Base-by-base conservation (phyloP, 768 basidiomycete genomes). In the Collybiopsis confluens region DNA sequence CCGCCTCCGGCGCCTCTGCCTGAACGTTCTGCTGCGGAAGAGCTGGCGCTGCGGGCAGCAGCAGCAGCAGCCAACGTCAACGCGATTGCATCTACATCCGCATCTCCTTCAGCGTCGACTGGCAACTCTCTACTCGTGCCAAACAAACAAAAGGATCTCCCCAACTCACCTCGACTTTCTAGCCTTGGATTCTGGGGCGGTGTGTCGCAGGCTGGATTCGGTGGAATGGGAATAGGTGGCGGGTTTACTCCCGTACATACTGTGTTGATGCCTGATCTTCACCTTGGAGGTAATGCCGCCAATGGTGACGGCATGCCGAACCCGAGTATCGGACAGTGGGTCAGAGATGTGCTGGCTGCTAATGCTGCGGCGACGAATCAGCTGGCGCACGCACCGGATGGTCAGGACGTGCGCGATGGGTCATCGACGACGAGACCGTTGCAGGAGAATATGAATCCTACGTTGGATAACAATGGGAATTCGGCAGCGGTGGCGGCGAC, bases 201-300 rank as follows among this genome's bases (percentile, higher is more conserved):
- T n/a, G 73, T 74, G 16, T 53, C 21, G 26, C 51, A 52, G 9
- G 37, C 51, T 33, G 51, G 51, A 3, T 52, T 52, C 40, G 38
- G 51, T 24, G 44, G 30, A 23, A 21, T 33, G 13, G 55, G 57
- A 27, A 70, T 73, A 45, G 73, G 75, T n/a, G 82, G 84, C 53
- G 89, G 90, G 1, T 76, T 88, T 59, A 94, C 90, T 0, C 88
- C 88, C 36, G 91, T 93, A 21, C 92, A 95, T 64, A 83, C 90
- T 2, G 82, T 91, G 0, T 77, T 94, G 40, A 79, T 92, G 35
- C 90, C 92, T 1, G 89, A 92, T 58, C 71, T 83, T 7, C 61
- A 67, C 45, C 35, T 58, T 65, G 58, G 67, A 63, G 20, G 64
- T 62, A 50, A 68, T 65, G 40, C 33, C 11, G 46, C 40, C n/a